Evolutionary conservation across 345 rosid genomes (phyloP), one percentile per base, ranked within the genome.

Genomic region (Ceriops zippeliana): DNA sequence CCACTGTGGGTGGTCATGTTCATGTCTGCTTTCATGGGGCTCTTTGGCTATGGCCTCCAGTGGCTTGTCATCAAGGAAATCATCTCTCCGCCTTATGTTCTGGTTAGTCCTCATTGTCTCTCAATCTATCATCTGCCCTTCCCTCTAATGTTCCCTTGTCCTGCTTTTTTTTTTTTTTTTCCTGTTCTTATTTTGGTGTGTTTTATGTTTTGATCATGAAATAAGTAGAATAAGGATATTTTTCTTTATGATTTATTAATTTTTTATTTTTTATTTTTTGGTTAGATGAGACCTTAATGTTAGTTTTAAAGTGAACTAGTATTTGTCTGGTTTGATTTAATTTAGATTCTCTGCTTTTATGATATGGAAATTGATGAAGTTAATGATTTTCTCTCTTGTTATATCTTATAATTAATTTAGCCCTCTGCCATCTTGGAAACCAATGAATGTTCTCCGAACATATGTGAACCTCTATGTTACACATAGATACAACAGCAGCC

Each of bases 1-100:
- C 96, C 96, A 19, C 56, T 85, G 58, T 86, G 90, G 87, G 69
- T 49, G 37, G 93, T 89, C 58, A 53, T 91, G 82, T 75, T 82
- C 65, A 65, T 83, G 34, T 85, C 96, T 42, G 86, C 87, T 30
- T 72, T 74, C 59, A 70, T 84, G 38, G 92, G 96, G 0, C 76
- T 87, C 71, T 5, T 83, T 22, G 90, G 88, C 7, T 89, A 89
- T 67, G 90, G 90, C 28, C 58, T 83, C 68, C 96, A 87, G 74
- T 91, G 97, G 96, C 82, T 91, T 15, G 75, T 91, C 80, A 79
- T 89, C 65, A 67, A 67, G 11, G 60, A 73, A 8, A 6, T 83
- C 76, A 78, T 91, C 78, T 28, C 78, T 65, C 28, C 86, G 57
- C 93, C 91, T 61, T 91, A 91, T 76, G 69, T 76, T 73, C 76